Evolutionary conservation across 2,329 filamentous ascomycete species (phyloP), one percentile per base, ranked within the genome.

Genomic region (Fusarium brachygibbosum): DNA sequence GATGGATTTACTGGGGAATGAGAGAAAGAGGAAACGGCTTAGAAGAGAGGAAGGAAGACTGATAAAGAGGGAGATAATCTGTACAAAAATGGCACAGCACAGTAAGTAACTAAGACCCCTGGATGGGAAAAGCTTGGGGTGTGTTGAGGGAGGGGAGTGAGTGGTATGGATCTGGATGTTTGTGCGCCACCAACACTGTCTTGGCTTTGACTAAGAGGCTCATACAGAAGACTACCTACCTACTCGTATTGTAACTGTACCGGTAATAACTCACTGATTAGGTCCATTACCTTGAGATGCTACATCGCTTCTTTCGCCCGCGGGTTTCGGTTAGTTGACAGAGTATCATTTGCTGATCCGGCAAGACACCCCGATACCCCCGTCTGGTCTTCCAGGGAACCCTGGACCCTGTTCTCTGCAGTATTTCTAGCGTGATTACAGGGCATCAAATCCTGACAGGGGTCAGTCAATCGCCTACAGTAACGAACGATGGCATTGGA

Each of bases 121-220:
- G 60, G 31, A 19, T 23, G 16, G 7, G 41, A 17, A 37, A 44
- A 49, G 38, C 31, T 46, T 23, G 17, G 42, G 51, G 21, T 23
- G 45, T 29, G 51, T 44, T 53, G 40, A 17, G 40, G 23, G 21
- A 12, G 29, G 23, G 34, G 25, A 37, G 17, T 25, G 53, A 38
- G 9, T 50, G 14, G 28, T n/a, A 19, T 31, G 25, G 25, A 45
- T 37, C 34, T 37, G 34, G 13, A 25, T 45, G 41, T 57, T 29
- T 62, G 38, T n/a, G 31, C 62, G 49, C 63, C 62, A 62, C 62
- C 61, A 66, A 49, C 62, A 54, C 35, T 48, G 21, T 37, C 41
- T 46, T 42, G 25, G n/a, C 34, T n/a, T 42, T 44, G 32, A 54
- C 14, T 29, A 54, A 61, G 16, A 51, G 37, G 10, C 34, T 58